These are phyloP conservation scores for Colletotrichum sp. DNA, from an alignment of 2,329 filamentous ascomycete species.

Conservation along the genomic window DNA sequence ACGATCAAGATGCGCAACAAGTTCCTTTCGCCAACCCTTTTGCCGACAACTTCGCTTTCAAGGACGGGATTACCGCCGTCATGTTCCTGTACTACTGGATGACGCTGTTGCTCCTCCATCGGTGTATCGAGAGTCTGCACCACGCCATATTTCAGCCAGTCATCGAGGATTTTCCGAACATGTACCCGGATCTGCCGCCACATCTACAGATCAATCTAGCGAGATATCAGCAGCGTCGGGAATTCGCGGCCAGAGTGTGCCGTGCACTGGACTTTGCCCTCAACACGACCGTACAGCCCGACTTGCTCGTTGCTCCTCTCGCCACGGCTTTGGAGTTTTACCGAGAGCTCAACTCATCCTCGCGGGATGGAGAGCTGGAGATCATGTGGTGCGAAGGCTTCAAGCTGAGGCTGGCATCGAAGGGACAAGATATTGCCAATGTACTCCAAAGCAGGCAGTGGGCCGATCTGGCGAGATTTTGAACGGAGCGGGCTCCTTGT, in stretches of 20 bases:
- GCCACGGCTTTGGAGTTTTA: conserved; percentile 48
- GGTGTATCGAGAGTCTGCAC: conserved; percentile 51
- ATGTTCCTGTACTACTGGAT: conserved; percentile 61
- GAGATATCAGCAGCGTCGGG: conserved; percentile 48
- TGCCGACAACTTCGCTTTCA: conserved; percentile 49
- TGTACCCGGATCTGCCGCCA: conserved; percentile 42
- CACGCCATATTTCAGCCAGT: conserved; percentile 48
- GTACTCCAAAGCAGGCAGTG: conserved; percentile 43
- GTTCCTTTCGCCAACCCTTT: conserved; percentile 56
- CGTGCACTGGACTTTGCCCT: conserved; percentile 55
- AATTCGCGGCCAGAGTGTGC: conserved; percentile 55
- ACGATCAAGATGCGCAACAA: conserved; percentile 30
- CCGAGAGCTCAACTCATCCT: conserved; percentile 38
- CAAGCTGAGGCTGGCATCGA: conserved; percentile 39
- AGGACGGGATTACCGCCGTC: conserved; percentile 47
- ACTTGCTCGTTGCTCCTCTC: conserved; percentile 49
- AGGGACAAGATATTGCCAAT: conserved; percentile 45
- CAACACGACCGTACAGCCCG: conserved; percentile 48
- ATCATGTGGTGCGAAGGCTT: conserved; percentile 54
- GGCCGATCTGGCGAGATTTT: conserved; percentile 33
- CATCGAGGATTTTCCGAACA: conserved; percentile 41
- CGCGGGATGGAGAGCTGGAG: conserved; percentile 48
- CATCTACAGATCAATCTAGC: conserved; percentile 44
- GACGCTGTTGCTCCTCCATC: conserved; percentile 52
- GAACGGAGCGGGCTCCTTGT: background rate